Evolutionary conservation across 192 early-diverging fungal genomes (phyloP), one percentile per base, ranked within the genome.

Genomic region (Linderina pennispora): DNA sequence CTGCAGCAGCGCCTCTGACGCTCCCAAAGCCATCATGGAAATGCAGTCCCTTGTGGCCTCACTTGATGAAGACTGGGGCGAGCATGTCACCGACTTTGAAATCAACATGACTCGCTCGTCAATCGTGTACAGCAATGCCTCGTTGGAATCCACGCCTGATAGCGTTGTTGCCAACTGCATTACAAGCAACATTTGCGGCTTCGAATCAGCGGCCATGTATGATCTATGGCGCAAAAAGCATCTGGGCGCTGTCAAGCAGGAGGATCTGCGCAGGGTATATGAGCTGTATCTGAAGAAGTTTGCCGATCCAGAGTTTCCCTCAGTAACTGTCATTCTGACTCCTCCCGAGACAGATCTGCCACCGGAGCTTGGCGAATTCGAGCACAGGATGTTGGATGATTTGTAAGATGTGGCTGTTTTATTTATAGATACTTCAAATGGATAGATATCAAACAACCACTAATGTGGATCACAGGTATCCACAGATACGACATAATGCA

Each of bases 21-120:
- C 46, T 0, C 42, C 50, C 14, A 55, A 65, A 39, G 63, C 62
- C 0, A 53, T 61, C 14, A 23, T 48, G 36, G 50, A 41, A 15
- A 49, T 65, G 46, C 58, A 43, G 4, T 16, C 36, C 33, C 25
- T 62, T 5, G 7, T 75, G 2, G 42, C 5, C 4, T 50, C 53
- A 0, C 15, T 72, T 22, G 37, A 35, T 1, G 24, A 40, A 1
- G 25, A 55, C 26, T 76, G 67, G 67, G 42, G 53, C 43, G 21
- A 49, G 15, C 58, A 62, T 43, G 53, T 75, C 11, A 44, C 48
- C 23, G 49, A 61, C 15, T 62, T 65, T 40, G 74, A 76, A 24
- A 51, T 76, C 36, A 43, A 31, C n/a, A 53, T 68, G 51, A 47
- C 64, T 0, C 54, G 55, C 18, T 67, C 65, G 23, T 10, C 60